Evolutionary conservation across 306 rosid genomes (phyloP).

Genomic region (Cyamopsis tetragonoloba): DNA sequence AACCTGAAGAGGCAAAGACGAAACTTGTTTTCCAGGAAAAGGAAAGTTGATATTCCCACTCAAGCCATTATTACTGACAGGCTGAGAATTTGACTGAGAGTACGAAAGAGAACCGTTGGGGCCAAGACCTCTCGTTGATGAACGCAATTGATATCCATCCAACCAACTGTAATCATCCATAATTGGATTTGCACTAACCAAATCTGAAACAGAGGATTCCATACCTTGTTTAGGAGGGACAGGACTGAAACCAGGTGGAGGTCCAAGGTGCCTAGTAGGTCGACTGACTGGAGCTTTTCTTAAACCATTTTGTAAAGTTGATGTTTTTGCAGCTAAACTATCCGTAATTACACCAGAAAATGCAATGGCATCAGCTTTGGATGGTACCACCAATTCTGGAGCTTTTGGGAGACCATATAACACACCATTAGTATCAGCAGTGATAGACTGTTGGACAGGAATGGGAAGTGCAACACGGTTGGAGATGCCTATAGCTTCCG

Average conservation of each 20-base stretch:
- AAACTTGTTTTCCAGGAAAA: constrained; percentile 80
- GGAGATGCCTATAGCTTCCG: constrained; percentile 37
- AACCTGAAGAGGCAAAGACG: constrained; percentile 44
- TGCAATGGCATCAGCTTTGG: constrained; percentile 42
- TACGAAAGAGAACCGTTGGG: constrained; percentile 32
- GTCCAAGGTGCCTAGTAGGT: constrained; percentile 83
- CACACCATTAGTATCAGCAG: constrained; percentile 31
- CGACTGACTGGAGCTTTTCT: constrained; percentile 69
- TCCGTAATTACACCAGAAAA: constrained; percentile 43
- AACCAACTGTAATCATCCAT: constrained; percentile 94
- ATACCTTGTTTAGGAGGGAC: constrained; percentile 53
- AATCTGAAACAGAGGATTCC: constrained; percentile 53
- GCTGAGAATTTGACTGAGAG: constrained; percentile 44
- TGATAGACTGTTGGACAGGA: constrained; percentile 53
- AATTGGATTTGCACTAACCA: constrained; percentile 48
- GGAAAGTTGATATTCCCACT: constrained; percentile 63
- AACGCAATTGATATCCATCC: constrained; percentile 81
- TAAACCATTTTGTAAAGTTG: constrained; percentile 39
- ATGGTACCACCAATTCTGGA: constrained; percentile 37
- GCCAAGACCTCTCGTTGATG: constrained; percentile 45
- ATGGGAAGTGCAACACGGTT: constrained; percentile 34
- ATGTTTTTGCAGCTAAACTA: constrained; percentile 28
- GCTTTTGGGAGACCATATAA: constrained; percentile 42
- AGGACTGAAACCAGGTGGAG: constrained; percentile 83
- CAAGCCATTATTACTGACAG: constrained; percentile 42